Conservation (phyloP, 345 rosid genomes). For the Hibiscus mutabilis region DNA sequence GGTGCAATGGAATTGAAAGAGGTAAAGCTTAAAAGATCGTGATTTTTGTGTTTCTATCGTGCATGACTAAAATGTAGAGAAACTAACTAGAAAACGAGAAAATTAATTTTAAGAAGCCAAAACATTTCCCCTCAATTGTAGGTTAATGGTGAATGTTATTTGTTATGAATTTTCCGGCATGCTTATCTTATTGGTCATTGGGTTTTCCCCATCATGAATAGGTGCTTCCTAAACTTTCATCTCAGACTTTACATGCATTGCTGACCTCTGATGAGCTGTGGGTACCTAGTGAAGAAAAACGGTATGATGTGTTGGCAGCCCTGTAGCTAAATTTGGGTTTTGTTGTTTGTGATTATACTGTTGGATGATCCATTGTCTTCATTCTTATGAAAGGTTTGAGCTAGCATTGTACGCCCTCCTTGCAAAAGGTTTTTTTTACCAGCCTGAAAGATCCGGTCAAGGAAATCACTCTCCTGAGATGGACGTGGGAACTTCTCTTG, state of each 20-base stretch:
- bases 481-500: slow-evolving; percentile 34
- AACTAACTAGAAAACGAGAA: background rate
- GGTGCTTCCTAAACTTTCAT: slow-evolving; percentile 91
- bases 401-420: slow-evolving; percentile 69
- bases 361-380: slow-evolving; percentile 17
- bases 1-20: slow-evolving; percentile 87
- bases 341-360: slow-evolving; percentile 12
- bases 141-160: slow-evolving; percentile 7
- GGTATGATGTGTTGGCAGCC: slow-evolving; percentile 43
- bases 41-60: background rate
- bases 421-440: slow-evolving; percentile 55
- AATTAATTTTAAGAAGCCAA: background rate
- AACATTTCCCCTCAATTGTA: background rate
- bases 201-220: slow-evolving; percentile 22
- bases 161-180: slow-evolving; percentile 1
- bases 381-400: slow-evolving; percentile 61
- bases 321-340: slow-evolving; percentile 6
- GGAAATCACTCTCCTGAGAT: slow-evolving; percentile 44
- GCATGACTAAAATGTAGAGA: background rate
- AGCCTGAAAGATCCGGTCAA: slow-evolving; percentile 50
- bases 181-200: slow-evolving; percentile 14
- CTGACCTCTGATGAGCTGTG: slow-evolving; percentile 91
- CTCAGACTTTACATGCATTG: slow-evolving; percentile 85
- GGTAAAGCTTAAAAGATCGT: slow-evolving; percentile 26
- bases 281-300: slow-evolving; percentile 88